A percentile compares a stretch with the other conserved stretches of the same genome.
phyloP scores from a whole-genome alignment of 169 alveolate species.

The Babesia sp. region DNA sequence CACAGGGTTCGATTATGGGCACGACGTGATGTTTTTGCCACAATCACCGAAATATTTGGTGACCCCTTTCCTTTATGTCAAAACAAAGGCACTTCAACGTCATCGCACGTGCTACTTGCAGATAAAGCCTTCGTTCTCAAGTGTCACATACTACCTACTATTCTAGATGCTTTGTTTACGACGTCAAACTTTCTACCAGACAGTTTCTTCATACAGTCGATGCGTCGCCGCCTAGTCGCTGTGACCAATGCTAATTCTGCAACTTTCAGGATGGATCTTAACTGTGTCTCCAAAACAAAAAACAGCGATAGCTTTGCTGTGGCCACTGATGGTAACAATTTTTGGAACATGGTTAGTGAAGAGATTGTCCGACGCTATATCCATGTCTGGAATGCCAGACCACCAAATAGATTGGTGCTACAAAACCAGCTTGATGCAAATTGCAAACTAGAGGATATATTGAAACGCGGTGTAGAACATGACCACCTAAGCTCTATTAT shows the following conservation, averaged over 20 bases:
- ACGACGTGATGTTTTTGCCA: slow-evolving; percentile 53
- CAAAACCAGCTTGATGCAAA: slow-evolving; percentile 50
- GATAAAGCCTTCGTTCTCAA: slow-evolving; percentile 38
- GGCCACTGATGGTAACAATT: slow-evolving; percentile 11
- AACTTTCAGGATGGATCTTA: neutral
- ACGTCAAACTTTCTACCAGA: slow-evolving; percentile 46
- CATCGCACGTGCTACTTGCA: slow-evolving; percentile 31
- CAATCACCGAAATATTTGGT: slow-evolving; percentile 50
- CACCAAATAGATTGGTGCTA: slow-evolving; percentile 51
- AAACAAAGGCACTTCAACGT: neutral
- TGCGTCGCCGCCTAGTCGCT: slow-evolving; percentile 13
- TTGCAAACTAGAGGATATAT: slow-evolving; percentile 38
- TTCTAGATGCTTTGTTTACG: slow-evolving; percentile 30
- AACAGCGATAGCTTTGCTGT: neutral
- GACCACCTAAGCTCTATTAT: slow-evolving; percentile 45
- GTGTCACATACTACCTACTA: slow-evolving; percentile 44
- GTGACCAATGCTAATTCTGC: neutral
- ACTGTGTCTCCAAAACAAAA: neutral
- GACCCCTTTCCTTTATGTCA: slow-evolving; percentile 54
- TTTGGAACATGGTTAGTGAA: slow-evolving; percentile 47
- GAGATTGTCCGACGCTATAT: slow-evolving; percentile 56
- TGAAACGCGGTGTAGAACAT: slow-evolving; percentile 63
- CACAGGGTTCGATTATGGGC: slow-evolving; percentile 54
- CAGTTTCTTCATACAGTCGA: slow-evolving; percentile 14
- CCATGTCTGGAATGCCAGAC: slow-evolving; percentile 57